Conservation (phyloP, 176 grass and related monocot genomes). For the Eleusine indica region DNA sequence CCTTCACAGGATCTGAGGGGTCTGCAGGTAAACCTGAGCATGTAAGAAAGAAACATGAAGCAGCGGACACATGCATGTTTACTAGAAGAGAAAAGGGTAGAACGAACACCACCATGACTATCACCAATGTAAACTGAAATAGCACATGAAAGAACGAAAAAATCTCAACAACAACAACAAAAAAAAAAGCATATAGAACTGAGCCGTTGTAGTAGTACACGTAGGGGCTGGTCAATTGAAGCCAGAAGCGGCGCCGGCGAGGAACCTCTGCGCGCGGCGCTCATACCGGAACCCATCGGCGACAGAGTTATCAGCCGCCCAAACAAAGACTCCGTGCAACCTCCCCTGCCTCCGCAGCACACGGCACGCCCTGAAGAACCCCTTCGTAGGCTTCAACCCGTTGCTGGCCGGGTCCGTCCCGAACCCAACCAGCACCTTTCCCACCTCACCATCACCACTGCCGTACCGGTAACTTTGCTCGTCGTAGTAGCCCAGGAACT, state of each 20-base stretch:
- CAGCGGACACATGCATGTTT: no score
- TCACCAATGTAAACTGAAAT: no score
- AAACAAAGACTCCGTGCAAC: slow-evolving; percentile 48
- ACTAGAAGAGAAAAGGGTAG: no score
- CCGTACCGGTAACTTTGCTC: slow-evolving; percentile 44
- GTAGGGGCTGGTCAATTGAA: not conserved
- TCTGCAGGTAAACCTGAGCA: no score
- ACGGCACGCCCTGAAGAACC: slow-evolving; percentile 54
- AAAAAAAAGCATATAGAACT: no score
- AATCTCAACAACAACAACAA: no score
- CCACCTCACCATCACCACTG: slow-evolving; percentile 19
- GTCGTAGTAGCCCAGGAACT: slow-evolving; percentile 48
- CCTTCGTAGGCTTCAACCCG: slow-evolving; percentile 30
- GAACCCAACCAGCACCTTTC: slow-evolving; percentile 45
- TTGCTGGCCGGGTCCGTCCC: slow-evolving; percentile 19
- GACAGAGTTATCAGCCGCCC: slow-evolving; percentile 39
- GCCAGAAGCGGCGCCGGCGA: slow-evolving; percentile 27
- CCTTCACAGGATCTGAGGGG: no score
- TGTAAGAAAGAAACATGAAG: no score
- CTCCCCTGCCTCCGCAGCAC: slow-evolving; percentile 32
- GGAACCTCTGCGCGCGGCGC: slow-evolving; percentile 40
- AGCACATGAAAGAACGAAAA: no score
- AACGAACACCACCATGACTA: no score
- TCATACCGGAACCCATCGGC: slow-evolving; percentile 33
- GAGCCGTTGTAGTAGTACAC: no score